These are phyloP conservation scores for Pterocarpus santalinus DNA, from an alignment of 306 rosid species.

Conservation along the genomic window DNA sequence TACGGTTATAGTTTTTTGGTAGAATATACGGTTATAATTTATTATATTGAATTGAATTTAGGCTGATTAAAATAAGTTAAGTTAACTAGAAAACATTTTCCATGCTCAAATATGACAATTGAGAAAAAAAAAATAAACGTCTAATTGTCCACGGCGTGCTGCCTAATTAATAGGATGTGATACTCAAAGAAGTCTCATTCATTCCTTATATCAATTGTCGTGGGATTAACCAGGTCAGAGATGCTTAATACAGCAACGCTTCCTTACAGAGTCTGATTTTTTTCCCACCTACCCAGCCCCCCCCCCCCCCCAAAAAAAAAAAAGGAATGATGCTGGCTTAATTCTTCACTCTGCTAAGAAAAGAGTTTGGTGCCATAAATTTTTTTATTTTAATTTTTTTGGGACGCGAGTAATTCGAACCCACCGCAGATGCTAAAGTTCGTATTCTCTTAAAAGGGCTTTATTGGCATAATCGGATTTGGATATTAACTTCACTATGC, in stretches of 20 bases:
- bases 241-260: too few species aligned
- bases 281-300: too few species aligned
- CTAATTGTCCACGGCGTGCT: too few species aligned
- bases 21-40: background rate
- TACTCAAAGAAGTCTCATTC: too few species aligned
- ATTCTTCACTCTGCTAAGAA: background rate
- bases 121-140: too few species aligned
- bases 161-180: too few species aligned
- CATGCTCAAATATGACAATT: background rate
- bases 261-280: too few species aligned
- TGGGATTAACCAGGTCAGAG: too few species aligned
- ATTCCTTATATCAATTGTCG: too few species aligned
- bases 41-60: background rate
- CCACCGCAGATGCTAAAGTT: conserved; percentile 4
- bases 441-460: conserved; percentile 17
- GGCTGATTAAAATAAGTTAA: background rate
- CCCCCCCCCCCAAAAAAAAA: too few species aligned
- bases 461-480: conserved; percentile 39
- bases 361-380: conserved; percentile 21
- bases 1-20: too few species aligned
- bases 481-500: conserved; percentile 28
- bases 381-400: too few species aligned
- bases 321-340: background rate
- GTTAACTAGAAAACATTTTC: background rate
- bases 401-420: conserved; percentile 1